Evolutionary conservation across 2,329 filamentous ascomycete species (phyloP), one percentile per base, ranked within the genome.

Genomic region (Botryotinia narcissicola): DNA sequence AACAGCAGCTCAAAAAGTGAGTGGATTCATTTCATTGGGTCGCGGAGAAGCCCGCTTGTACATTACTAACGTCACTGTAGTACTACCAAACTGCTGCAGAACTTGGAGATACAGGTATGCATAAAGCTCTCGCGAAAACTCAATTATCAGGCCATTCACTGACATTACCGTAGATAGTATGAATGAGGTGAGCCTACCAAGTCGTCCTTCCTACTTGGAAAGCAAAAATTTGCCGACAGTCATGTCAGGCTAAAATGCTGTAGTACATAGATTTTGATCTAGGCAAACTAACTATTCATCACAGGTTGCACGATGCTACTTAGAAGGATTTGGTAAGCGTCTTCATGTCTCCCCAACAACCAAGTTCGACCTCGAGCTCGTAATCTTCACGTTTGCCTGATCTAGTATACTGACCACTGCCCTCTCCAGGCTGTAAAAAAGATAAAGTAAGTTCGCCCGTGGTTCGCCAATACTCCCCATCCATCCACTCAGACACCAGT

Each of bases 61-160:
- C 66, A 73, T 61, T 60, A 76, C 80, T 80, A 68, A 79, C 74
- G 73, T 60, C 69, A 48, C 67, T 87, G 78, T 86, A 97, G 87
- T 99, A 98, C 83, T 99, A 98, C 83, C 95, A 98, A 84, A 98
- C 95, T 16, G 96, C 96, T 42, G 96, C 96, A 75, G 98, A 99
- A 82, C 85, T 99, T 77, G 96, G 96, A 75, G 96, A 99, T 83
- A 93, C 93, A 62, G 89, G 89, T 90, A 83, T 80, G 87, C 76
- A 70, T 42, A 61, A 48, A 61, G 69, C 76, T 68, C 64, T 48
- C 76, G 76, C 74, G 74, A 69, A 57, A 60, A 75, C 66, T 71
- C 63, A 44, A 57, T 32, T 61, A 63, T 72, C 44, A 61, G 57
- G 73, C 72, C 66, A 61, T 69, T 66, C 44, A 78, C 78, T 81